Evolutionary conservation across 23 red algal genomes (phyloP).

Genomic region (Gracilariopsis chorda): DNA sequence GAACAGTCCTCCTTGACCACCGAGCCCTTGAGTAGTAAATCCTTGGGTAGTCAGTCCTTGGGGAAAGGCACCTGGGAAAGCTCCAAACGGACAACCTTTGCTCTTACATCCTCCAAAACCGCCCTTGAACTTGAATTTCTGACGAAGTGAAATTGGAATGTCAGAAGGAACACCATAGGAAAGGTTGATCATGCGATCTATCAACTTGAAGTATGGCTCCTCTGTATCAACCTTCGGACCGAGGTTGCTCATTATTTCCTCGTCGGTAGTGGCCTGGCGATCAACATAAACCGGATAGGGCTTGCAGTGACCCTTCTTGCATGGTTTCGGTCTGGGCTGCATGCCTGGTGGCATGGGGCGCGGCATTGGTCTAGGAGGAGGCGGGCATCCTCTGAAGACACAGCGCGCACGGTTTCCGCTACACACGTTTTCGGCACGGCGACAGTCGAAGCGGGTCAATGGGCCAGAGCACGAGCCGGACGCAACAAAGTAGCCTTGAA

Average conservation of each 20-base stretch:
- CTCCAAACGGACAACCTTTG: constrained; percentile 25
- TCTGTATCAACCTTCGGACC: constrained; percentile 1
- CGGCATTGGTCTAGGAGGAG: not conserved
- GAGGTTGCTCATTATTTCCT: not conserved
- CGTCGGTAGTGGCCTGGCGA: not conserved
- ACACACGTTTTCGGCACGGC: not conserved
- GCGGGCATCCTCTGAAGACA: not conserved
- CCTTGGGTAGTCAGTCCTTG: not conserved
- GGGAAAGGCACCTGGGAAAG: not conserved
- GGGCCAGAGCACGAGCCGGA: constrained; percentile 1
- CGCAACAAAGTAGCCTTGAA: not conserved
- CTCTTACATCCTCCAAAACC: constrained; percentile 4
- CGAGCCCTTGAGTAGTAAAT: no score
- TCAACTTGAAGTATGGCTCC: not conserved
- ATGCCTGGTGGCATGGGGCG: not conserved
- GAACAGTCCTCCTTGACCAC: not conserved
- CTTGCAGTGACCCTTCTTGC: not conserved
- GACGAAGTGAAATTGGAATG: not conserved
- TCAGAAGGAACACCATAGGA: not conserved
- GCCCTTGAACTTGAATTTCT: not conserved
- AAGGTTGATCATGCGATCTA: constrained; percentile 15
- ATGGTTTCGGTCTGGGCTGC: not conserved
- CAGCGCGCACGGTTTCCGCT: constrained; percentile 26
- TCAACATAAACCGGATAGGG: not conserved
- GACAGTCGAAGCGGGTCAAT: not conserved